These are phyloP conservation scores for Diaporthe longicolla DNA, from an alignment of 2,329 filamentous ascomycete genomes.

Conservation along the genomic window DNA sequence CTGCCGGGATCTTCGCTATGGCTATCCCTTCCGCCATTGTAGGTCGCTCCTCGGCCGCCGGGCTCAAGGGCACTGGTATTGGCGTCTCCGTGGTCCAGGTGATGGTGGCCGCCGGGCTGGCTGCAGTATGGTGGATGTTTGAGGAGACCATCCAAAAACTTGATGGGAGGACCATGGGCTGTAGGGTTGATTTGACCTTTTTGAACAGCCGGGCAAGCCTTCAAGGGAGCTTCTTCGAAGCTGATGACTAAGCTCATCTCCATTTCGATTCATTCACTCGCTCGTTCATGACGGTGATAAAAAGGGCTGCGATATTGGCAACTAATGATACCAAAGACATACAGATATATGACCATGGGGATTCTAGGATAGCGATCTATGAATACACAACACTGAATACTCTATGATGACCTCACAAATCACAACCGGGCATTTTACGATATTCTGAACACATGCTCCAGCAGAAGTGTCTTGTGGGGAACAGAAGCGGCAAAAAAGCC, in stretches of 20 bases:
- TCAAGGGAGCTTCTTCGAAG: conserved; percentile 62
- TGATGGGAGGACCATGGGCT: conserved; percentile 63
- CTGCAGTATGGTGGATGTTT: conserved; percentile 57
- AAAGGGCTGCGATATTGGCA: neutral
- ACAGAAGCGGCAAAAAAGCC: neutral
- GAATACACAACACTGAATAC: conserved; percentile 21
- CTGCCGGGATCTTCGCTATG: conserved; percentile 60
- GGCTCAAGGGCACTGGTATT: conserved; percentile 56
- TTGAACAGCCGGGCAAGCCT: conserved; percentile 57
- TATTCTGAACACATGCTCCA: neutral
- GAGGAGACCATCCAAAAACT: conserved; percentile 58
- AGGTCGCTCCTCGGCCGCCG: conserved; percentile 48
- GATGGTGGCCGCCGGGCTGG: conserved; percentile 53
- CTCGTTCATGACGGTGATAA: neutral
- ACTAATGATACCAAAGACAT: conserved; percentile 5
- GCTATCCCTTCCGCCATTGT: conserved; percentile 56
- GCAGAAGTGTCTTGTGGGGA: neutral
- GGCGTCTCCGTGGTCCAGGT: conserved; percentile 60
- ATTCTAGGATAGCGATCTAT: neutral
- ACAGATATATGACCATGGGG: neutral
- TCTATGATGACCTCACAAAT: neutral
- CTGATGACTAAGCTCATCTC: conserved; percentile 48
- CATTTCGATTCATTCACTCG: conserved; percentile 4
- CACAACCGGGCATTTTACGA: neutral
- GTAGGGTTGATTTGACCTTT: conserved; percentile 59